Base-by-base conservation (phyloP, 2,329 filamentous ascomycete genomes). In the Aspergillus ruber region DNA sequence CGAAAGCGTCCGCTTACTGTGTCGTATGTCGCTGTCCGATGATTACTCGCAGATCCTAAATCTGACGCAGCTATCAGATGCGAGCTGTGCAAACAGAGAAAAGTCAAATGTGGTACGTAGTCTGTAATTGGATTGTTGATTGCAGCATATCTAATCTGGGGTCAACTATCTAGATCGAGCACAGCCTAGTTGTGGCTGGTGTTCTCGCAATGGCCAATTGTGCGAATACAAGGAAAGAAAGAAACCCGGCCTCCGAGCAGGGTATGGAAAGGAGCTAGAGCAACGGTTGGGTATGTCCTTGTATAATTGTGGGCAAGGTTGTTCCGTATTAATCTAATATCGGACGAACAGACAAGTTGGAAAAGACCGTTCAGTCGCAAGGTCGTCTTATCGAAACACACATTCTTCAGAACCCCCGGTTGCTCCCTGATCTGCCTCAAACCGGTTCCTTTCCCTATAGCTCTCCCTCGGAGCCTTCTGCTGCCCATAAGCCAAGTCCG, bases 211-310 rank as follows among this genome's bases (percentile, higher is more conserved):
- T 64, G 77, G 78, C 49, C 80, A 84, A 53, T 57, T 74, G 38
- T 87, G 84, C 62, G 80, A 85, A 62, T 87, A 87, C 62, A 81
- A 80, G 51, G 83, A 85, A 58, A 75, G 84, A 38, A 85, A 86
- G 69, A 86, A 86, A 63, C 83, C 84, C 6, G 84, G 84, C 2
- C 73, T 79, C 33, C 72, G 79, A 25, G 78, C 82, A 56, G 82
- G 81, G 2, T 88, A 88, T 63, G 85, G 85, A 13, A 79, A 84
- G 47, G 85, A 88, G 65, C 70, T 88, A 23, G 85, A 88, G 64
- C 82, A 86, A 57, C 79, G 85, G 33, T 76, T 88, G 36, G 68
- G 69, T 72, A 61, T 41, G 61, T 48, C 15, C 21, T 10, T 43
- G 7, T 15, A 9, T 27, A 3, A 33, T 43, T 3, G 36, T 17